Evolutionary conservation across 2,329 filamentous ascomycete species (phyloP).

Genomic region (Mycogone perniciosa): DNA sequence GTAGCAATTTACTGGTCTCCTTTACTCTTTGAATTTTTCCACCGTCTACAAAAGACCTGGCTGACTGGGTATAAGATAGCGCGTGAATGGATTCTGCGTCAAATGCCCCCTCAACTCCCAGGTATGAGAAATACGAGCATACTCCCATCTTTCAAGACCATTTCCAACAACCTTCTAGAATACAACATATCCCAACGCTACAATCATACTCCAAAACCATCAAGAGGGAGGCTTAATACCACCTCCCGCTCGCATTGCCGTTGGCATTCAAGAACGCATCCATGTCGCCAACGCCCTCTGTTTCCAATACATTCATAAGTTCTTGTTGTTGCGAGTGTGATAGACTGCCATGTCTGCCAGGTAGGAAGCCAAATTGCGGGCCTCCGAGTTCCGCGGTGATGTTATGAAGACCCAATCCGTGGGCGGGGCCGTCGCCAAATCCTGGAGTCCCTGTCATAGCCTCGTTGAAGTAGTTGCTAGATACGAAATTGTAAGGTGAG

Average conservation of each 20-base stretch:
- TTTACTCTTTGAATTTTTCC: too few species aligned
- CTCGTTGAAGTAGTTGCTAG: constrained; percentile 37
- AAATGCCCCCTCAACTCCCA: background rate
- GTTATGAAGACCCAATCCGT: constrained; percentile 28
- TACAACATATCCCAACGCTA: background rate
- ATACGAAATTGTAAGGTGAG: constrained; percentile 44
- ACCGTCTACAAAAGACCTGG: too few species aligned
- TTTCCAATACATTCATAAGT: constrained; percentile 74
- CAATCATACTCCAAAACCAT: background rate
- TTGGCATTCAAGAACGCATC: constrained; percentile 49
- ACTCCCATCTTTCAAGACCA: background rate
- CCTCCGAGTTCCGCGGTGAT: constrained; percentile 20
- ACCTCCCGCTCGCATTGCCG: constrained; percentile 23
- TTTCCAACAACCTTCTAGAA: background rate
- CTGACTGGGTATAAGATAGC: too few species aligned
- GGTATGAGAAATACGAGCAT: background rate
- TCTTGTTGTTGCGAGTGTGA: constrained; percentile 78
- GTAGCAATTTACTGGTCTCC: too few species aligned
- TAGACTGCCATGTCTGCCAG: constrained; percentile 59
- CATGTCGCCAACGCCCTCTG: constrained; percentile 56
- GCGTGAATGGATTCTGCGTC: too few species aligned
- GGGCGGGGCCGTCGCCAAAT: constrained; percentile 24
- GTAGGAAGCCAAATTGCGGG: constrained; percentile 27
- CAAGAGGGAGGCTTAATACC: constrained; percentile 23
- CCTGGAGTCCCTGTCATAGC: constrained; percentile 21